Evolutionary conservation across 129 eudicot species (phyloP), one percentile per base, ranked within the genome.

Genomic region (Logfia minima): DNA sequence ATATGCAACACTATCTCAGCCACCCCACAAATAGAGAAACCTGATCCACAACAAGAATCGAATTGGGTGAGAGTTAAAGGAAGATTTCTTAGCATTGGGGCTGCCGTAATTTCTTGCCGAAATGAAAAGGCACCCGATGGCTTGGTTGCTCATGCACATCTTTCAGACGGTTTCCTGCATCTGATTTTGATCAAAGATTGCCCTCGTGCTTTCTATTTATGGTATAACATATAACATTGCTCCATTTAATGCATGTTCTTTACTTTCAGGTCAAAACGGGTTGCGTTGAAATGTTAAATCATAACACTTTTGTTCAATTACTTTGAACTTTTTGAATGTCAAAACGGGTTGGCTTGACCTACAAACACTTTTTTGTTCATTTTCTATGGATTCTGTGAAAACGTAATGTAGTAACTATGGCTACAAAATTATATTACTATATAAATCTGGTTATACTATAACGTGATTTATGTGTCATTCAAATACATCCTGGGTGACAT

Each of bases 91-190:
- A 95, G 99, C 74, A 88, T 89, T 29, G 99, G 99, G 71, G 96
- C 97, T 81, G 99, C 99, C 51, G 97, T 95, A 11, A 95, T 95
- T 60, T 91, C 99, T 68, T 95, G 99, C 83, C 79, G 99, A 74
- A 95, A 95, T 82, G 99, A 95, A 79, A 95, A 85, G 70, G 99
- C 97, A 64, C 99, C 99, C 29, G 94, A 95, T 79, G 97, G 99
- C 37, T 85, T 95, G 83, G 99, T 95, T 32, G 99, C 92, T 43
- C 93, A 91, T 84, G 99, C 99, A 61, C 99, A 95, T 80, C 97
- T 95, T 82, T 75, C 96, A 60, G 99, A 95, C 52, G 99, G 99
- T 45, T 91, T 89, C 77, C 74, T 95, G 82, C 97, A 94, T 88
- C 94, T 94, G 67, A 83, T 95, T 74, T 77, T 95, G 81, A 84